Conservation (phyloP, 768 basidiomycete genomes). For the Gloeopeniophorella convolvens region DNA sequence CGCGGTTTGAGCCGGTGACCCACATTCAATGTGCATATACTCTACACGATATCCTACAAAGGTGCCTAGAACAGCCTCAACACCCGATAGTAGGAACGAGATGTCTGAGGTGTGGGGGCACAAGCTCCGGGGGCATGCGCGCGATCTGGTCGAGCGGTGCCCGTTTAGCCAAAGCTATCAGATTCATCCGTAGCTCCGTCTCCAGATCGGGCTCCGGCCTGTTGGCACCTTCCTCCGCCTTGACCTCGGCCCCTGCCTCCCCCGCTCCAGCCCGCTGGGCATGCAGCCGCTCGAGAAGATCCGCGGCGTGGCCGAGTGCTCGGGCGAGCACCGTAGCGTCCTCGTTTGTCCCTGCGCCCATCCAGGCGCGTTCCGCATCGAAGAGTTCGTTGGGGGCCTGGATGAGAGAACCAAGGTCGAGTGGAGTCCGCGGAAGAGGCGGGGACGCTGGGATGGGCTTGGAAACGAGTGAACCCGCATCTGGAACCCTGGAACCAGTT, state of each 20-base stretch:
- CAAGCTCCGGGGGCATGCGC: conserved; percentile 16
- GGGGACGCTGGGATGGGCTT: background rate
- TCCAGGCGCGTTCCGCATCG: conserved; percentile 32
- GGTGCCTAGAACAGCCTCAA: background rate
- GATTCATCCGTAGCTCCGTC: conserved; percentile 60
- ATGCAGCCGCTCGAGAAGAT: conserved; percentile 42
- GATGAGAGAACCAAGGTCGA: conserved; percentile 41
- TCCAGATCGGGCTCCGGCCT: conserved; percentile 42
- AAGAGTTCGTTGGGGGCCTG: conserved; percentile 37
- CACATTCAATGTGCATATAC: background rate
- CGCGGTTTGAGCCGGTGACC: too few species aligned
- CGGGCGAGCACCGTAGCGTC: conserved; percentile 45
- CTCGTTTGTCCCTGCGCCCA: conserved; percentile 26
- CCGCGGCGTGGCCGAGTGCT: conserved; percentile 54
- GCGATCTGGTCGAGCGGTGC: conserved; percentile 52
- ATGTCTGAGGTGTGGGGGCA: conserved; percentile 18
- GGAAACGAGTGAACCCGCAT: background rate
- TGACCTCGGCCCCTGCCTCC: conserved; percentile 9
- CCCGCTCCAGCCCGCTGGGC: conserved; percentile 21
- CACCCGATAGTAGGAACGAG: conserved; percentile 18
- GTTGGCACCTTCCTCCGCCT: conserved; percentile 1
- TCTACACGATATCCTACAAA: background rate
- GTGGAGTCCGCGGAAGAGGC: background rate
- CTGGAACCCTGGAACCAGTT: background rate
- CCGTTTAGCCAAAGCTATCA: conserved; percentile 71